A percentile compares a stretch with the other conserved stretches of the same genome.
phyloP scores from a whole-genome alignment of 1,284 basidiomycete species.

The Ceratobasidium sp. region DNA sequence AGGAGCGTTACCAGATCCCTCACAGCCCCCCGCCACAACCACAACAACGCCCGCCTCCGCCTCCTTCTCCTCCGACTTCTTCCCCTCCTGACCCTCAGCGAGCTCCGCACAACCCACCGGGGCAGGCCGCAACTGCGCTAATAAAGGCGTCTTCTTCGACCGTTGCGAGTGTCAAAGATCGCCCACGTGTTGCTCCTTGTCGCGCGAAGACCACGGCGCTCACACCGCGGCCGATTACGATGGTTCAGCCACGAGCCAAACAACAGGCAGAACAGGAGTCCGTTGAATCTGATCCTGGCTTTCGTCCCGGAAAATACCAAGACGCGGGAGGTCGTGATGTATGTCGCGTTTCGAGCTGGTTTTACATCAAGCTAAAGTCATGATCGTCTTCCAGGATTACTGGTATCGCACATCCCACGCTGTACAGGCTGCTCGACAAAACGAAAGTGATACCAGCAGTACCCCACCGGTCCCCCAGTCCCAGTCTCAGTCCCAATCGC shows the following conservation, averaged over 20 bases:
- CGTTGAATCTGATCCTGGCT: not conserved
- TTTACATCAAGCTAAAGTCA: not conserved
- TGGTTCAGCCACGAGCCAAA: not conserved
- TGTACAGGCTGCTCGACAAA: not conserved
- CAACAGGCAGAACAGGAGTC: not conserved
- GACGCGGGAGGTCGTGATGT: conserved; percentile 3
- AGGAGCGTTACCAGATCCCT: conserved; percentile 28
- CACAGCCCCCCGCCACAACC: conserved; percentile 25
- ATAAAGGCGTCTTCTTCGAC: conserved; percentile 1
- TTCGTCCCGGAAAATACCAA: not conserved
- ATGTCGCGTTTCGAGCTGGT: not conserved
- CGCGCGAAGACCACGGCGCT: not conserved
- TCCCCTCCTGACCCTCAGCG: conserved; percentile 9
- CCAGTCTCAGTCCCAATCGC: conserved; percentile 10
- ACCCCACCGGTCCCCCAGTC: conserved; percentile 1
- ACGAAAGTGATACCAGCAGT: conserved; percentile 13
- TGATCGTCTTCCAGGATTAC: not conserved
- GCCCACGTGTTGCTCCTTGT: not conserved
- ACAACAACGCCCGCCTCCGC: conserved; percentile 17
- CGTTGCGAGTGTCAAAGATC: not conserved
- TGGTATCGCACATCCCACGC: conserved; percentile 25
- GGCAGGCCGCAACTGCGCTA: not conserved
- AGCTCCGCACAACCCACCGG: not conserved
- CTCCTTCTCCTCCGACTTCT: conserved; percentile 27
- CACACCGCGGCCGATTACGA: conserved; percentile 1